These are phyloP conservation scores for Paraphaeosphaeria sporulosa DNA, from an alignment of 2,329 filamentous ascomycete species.

Conservation along the genomic window DNA sequence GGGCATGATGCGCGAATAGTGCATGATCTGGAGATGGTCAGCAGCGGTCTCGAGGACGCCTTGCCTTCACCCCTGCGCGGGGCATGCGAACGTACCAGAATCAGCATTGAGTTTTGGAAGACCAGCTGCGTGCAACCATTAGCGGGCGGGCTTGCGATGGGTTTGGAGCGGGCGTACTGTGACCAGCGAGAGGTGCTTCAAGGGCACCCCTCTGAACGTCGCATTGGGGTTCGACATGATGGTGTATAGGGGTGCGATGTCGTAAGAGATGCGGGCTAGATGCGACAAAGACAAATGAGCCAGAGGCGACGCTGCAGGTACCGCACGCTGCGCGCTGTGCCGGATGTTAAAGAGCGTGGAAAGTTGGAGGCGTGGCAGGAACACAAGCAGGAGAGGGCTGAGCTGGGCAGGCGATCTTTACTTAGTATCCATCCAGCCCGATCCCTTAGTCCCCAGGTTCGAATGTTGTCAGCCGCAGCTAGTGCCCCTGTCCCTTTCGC, in stretches of 20 bases:
- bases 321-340: conserved; percentile 5
- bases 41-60: conserved; percentile 13
- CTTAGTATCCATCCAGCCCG: conserved; percentile 5
- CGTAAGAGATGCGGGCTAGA: conserved; percentile 7
- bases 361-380: conserved; percentile 7
- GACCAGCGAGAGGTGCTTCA: conserved; percentile 73
- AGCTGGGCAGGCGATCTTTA: conserved; percentile 13
- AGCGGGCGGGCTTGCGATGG: conserved; percentile 21
- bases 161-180: conserved; percentile 59
- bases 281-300: neutral
- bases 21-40: conserved; percentile 72
- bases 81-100: conserved; percentile 61
- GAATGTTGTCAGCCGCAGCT: conserved; percentile 6
- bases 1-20: conserved; percentile 96
- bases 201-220: conserved; percentile 62
- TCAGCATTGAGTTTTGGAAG: conserved; percentile 80
- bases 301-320: neutral
- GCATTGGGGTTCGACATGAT: conserved; percentile 20
- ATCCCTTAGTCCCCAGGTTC: conserved; percentile 1
- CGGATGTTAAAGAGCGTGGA: conserved; percentile 7
- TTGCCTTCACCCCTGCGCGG: conserved; percentile 10
- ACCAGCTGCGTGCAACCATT: conserved; percentile 65
- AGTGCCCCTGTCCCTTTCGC: conserved; percentile 6
- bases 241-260: conserved; percentile 9
- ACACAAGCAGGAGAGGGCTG: conserved; percentile 8